Evolutionary conservation across 2,329 filamentous ascomycete species (phyloP), one percentile per base, ranked within the genome.

Genomic region (Fusarium sp.): DNA sequence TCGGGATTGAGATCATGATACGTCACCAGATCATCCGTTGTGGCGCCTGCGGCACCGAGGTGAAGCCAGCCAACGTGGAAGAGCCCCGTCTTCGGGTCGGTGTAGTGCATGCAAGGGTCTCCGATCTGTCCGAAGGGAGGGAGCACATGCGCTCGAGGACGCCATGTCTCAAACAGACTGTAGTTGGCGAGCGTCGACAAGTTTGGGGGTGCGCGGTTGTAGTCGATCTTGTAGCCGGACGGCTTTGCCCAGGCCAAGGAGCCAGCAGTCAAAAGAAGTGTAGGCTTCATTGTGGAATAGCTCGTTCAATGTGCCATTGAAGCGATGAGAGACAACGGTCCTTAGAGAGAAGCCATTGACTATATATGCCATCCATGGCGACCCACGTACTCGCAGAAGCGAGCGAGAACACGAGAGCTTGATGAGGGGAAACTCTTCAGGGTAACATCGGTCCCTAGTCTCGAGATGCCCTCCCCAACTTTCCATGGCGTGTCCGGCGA

Each of bases 21-120:
- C 25, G 81, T 85, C 15, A 86, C 80, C 20, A 87, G 77, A 59
- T 87, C 83, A 45, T 82, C 79, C 0, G 85, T 86, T 17, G 82
- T 84, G 20, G 82, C 82, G 11, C 81, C 82, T n/a, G 82, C 70
- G 22, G 80, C 80, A 45, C 80, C 81, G 58, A 73, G 67, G 58
- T 83, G 81, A n/a, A 86, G 80, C 72, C 82, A 86, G 32, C 83
- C 85, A 38, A 86, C 80, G 27, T 86, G 84, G 69, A 86, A 86
- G 27, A 84, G 78, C 2, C 84, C 82, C 3, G 84, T 86, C 27
- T 79, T 75, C 3, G 84, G 83, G 65, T 86, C 84, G 4, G 83
- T 84, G 73, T 85, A 86, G 68, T 86, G 84, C 81, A 84, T 84
- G 66, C 84, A 85, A 12, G 84, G 84, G 65, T 86, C 85, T 38